Base-by-base conservation (phyloP, 1,139 yeast genomes). In the Pichia terricola region DNA sequence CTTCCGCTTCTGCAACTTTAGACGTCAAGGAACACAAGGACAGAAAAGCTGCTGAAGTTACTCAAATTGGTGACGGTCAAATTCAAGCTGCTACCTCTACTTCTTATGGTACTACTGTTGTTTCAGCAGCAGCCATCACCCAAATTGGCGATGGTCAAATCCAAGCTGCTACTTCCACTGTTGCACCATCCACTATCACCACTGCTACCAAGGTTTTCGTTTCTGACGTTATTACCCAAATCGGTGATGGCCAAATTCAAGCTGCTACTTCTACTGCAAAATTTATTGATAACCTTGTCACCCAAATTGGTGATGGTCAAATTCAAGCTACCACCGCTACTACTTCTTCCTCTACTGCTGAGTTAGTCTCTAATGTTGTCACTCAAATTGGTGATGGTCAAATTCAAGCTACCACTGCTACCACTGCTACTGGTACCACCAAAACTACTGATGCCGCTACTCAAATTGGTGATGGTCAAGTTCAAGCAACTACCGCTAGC, bases 191-290 rank as follows among this genome's bases (percentile, higher is more conserved):
- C 7, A 30, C 32, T 30, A 34, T n/a, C 25, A 16, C 35, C 11
- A 34, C 35, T 22, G 11, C 7, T 11, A 32, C 54, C 32, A 38
- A 30, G 10, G 49, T 60, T 37, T 39, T 59, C 31, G 62, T 61
- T 28, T 33, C 37, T 11, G 34, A 39, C 16, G 47, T 39, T 22
- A 38, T 43, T 26, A 60, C 69, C 54, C 72, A 70, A 59, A 70
- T 70, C 35, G 66, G 67, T 48, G 74, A 70, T 47, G 73, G 74
- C 39, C 74, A 70, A 58, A 59, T 68, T 46, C 75, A 68, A 59
- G 63, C 67, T 28, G 54, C 66, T 34, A 58, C 66, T 40, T 52
- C 55, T 10, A 65, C 53, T 58, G 59, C 40, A 44, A 58, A 56
- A 50, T 54, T 59, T 9, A 37, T 40, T 7, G 50, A 50, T 10